Evolutionary conservation across 179 eudicot species (phyloP).

Genomic region (Drosera spatulata): DNA sequence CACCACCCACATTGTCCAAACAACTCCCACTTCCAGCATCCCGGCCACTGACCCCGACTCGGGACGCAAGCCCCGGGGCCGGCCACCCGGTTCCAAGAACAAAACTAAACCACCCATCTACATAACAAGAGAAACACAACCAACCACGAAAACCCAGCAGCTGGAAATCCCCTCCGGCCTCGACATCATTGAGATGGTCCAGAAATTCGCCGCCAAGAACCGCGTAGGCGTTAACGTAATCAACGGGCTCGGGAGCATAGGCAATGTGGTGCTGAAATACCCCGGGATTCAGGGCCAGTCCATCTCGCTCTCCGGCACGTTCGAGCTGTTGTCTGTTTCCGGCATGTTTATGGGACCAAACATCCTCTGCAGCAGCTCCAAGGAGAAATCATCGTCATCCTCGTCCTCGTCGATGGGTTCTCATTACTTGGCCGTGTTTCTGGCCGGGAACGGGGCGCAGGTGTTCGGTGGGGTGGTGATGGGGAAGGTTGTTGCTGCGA

Average conservation of each 20-base stretch:
- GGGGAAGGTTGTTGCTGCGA: constrained; percentile 16
- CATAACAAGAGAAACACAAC: constrained; percentile 1
- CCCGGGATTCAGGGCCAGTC: background rate
- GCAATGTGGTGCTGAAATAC: constrained; percentile 6
- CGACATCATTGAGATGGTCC: constrained; percentile 14
- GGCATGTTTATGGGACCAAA: constrained; percentile 11
- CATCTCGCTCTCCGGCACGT: constrained; percentile 7
- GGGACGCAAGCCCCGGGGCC: constrained; percentile 6
- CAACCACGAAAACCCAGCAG: constrained; percentile 1
- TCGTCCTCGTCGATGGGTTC: background rate
- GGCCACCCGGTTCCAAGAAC: constrained; percentile 28
- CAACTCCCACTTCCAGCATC: background rate
- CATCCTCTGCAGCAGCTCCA: background rate
- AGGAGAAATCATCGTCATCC: background rate
- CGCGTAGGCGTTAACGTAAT: constrained; percentile 10
- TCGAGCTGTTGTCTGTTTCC: constrained; percentile 6
- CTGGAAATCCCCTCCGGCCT: constrained; percentile 17
- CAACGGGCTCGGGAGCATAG: constrained; percentile 14
- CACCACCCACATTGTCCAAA: background rate
- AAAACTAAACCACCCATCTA: constrained; percentile 11
- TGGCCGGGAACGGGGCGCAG: constrained; percentile 3
- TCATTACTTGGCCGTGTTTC: constrained; percentile 2
- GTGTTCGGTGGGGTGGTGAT: constrained; percentile 12
- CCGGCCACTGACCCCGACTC: background rate
- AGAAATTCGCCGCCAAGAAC: background rate